Percentiles rank a stretch among this genome's conserved stretches.
Conservation (phyloP, 768 basidiomycete species). For the Mycena galopus region DNA sequence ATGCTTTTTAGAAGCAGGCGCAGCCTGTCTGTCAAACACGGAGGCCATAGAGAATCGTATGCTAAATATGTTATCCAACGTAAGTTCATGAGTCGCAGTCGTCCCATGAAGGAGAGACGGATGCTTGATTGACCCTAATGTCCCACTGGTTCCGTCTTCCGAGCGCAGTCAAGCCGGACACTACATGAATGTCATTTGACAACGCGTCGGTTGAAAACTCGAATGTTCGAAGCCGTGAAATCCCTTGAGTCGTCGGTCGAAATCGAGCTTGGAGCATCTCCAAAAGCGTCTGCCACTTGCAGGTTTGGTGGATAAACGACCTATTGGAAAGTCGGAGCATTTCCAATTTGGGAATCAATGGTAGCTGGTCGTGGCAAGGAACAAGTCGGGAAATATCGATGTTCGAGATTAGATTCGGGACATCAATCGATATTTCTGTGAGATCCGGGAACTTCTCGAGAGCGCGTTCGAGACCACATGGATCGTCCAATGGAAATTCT, state of each 20-base stretch:
- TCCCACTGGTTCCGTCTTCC: neutral
- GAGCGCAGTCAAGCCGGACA: neutral
- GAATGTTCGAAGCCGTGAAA: slow-evolving; percentile 1
- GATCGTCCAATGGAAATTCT: too few relatives aligned
- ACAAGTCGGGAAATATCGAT: neutral
- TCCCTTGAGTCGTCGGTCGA: neutral
- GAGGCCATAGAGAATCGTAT: too few relatives aligned
- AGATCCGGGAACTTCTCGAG: slow-evolving; percentile 13
- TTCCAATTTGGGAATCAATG: slow-evolving; percentile 22
- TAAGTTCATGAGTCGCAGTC: too few relatives aligned
- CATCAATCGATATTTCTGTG: slow-evolving; percentile 16
- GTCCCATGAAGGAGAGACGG: neutral
- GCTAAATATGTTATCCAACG: too few relatives aligned
- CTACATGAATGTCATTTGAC: neutral
- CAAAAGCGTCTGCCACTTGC: slow-evolving; percentile 7
- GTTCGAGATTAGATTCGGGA: neutral
- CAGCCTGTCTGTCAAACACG: too few relatives aligned
- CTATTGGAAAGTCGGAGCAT: slow-evolving; percentile 29
- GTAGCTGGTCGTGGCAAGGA: neutral
- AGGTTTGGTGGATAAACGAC: slow-evolving; percentile 3
- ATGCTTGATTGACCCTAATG: slow-evolving; percentile 3
- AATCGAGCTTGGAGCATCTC: slow-evolving; percentile 16
- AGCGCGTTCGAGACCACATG: neutral
- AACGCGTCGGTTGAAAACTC: neutral
- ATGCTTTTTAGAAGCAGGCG: too few relatives aligned